Percentiles rank a stretch among this genome's conserved stretches.
These are phyloP conservation scores for Fusarium udum DNA, from an alignment of 2,329 filamentous ascomycete genomes.

Conservation along the genomic window DNA sequence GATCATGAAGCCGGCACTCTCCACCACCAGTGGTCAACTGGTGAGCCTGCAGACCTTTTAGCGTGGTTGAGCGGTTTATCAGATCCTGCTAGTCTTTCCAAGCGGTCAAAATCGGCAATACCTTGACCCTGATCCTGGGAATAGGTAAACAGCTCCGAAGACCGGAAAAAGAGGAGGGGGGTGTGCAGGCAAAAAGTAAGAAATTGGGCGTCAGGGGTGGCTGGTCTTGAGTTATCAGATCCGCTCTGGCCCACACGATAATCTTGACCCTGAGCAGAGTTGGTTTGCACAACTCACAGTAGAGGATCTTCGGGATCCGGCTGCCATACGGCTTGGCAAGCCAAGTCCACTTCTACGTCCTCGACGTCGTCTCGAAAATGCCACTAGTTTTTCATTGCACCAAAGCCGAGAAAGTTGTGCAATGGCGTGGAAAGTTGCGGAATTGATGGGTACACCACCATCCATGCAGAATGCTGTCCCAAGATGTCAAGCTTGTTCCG, in stretches of 20 bases:
- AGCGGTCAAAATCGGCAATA: conserved; percentile 14
- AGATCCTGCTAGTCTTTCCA: conserved; percentile 17
- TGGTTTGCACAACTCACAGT: conserved; percentile 16
- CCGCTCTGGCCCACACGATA: conserved; percentile 32
- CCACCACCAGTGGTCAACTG: background rate
- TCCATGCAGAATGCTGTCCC: background rate
- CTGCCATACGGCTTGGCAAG: conserved; percentile 4
- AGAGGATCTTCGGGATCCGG: conserved; percentile 14
- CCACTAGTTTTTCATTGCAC: conserved; percentile 2
- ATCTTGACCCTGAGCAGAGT: conserved; percentile 15
- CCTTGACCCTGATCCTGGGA: background rate
- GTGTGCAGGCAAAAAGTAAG: conserved; percentile 3
- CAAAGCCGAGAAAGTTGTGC: conserved; percentile 2
- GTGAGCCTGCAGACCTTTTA: background rate
- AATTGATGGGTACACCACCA: conserved; percentile 10
- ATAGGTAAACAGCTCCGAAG: conserved; percentile 9
- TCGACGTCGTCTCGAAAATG: conserved; percentile 5
- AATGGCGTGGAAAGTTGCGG: conserved; percentile 8
- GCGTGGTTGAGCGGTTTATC: conserved; percentile 32
- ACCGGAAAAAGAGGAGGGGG: conserved; percentile 16
- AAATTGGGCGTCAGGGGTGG: conserved; percentile 2
- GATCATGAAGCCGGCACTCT: background rate
- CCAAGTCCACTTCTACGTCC: conserved; percentile 7
- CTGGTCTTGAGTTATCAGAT: conserved; percentile 40
- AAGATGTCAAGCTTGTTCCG: conserved; percentile 8